These are phyloP conservation scores for Plantago coronopus DNA, from an alignment of 305 asterid genomes.

Conservation along the genomic window DNA sequence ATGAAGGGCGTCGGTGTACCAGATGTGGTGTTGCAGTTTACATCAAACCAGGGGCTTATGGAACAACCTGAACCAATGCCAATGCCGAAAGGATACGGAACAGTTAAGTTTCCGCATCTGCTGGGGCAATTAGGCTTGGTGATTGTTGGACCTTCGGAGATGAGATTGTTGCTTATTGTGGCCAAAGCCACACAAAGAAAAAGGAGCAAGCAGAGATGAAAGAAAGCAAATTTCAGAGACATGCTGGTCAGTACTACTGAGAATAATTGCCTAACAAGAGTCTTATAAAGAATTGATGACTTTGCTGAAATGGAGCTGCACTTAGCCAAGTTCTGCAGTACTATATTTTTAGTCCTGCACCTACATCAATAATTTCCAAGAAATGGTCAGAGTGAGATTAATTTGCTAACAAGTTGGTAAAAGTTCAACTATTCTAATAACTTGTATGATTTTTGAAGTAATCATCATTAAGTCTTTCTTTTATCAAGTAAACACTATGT, in stretches of 20 bases:
- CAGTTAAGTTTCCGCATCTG: conserved; percentile 22
- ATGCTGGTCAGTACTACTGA: not conserved
- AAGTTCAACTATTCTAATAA: too few relatives aligned
- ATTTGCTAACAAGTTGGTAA: too few relatives aligned
- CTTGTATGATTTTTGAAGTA: too few relatives aligned
- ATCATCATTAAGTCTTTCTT: too few relatives aligned
- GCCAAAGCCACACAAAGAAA: conserved; percentile 10
- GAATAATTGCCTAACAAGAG: too few relatives aligned
- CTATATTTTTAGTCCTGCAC: too few relatives aligned
- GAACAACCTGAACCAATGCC: conserved; percentile 24
- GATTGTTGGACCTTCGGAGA: conserved; percentile 7
- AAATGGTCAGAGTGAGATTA: too few relatives aligned
- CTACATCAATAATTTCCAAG: too few relatives aligned
- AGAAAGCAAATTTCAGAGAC: conserved; percentile 6
- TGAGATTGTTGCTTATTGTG: conserved; percentile 2
- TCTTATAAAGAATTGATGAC: too few relatives aligned
- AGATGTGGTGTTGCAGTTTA: conserved; percentile 23
- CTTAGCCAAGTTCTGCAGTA: too few relatives aligned
- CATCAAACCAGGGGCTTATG: conserved; percentile 5
- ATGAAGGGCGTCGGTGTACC: conserved; percentile 21
- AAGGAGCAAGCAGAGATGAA: not conserved
- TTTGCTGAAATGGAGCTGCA: too few relatives aligned
- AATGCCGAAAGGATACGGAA: conserved; percentile 26
- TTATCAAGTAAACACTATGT: too few relatives aligned
- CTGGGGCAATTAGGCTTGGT: conserved; percentile 16